phyloP scores from a whole-genome alignment of 2,329 filamentous ascomycete genomes.

The Hirsutella thompsonii region DNA sequence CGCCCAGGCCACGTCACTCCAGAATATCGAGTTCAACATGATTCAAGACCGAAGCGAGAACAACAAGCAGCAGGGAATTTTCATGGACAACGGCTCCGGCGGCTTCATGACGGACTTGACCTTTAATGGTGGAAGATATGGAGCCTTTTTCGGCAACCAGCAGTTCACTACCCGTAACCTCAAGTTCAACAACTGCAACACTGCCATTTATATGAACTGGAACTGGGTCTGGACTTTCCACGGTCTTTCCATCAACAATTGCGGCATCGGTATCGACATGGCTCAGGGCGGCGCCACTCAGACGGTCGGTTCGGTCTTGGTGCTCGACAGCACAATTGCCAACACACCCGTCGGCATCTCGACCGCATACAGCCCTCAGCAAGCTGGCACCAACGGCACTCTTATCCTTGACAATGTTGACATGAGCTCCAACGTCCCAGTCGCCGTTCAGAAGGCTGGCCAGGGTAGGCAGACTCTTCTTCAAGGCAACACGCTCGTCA shows the following conservation, averaged over 20 bases:
- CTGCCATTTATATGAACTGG: slow-evolving; percentile 83
- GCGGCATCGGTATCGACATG: slow-evolving; percentile 69
- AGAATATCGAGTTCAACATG: slow-evolving; percentile 77
- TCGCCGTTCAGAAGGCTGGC: slow-evolving; percentile 56
- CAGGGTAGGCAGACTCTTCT: slow-evolving; percentile 49
- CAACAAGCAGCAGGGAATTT: slow-evolving; percentile 65
- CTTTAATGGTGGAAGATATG: slow-evolving; percentile 71
- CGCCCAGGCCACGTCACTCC: slow-evolving; percentile 67
- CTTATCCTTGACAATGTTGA: slow-evolving; percentile 75
- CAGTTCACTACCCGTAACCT: slow-evolving; percentile 79
- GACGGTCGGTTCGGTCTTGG: slow-evolving; percentile 72
- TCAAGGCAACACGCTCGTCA: slow-evolving; percentile 53
- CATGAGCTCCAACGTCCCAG: slow-evolving; percentile 52
- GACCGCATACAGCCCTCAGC: background rate
- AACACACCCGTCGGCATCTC: slow-evolving; percentile 57
- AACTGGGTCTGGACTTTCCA: slow-evolving; percentile 83
- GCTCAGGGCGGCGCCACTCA: slow-evolving; percentile 43
- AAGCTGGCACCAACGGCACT: slow-evolving; percentile 2
- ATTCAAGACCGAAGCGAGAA: slow-evolving; percentile 45
- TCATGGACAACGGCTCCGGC: slow-evolving; percentile 76
- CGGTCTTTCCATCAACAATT: slow-evolving; percentile 60
- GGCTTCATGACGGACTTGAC: slow-evolving; percentile 73
- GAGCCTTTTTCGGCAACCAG: slow-evolving; percentile 72
- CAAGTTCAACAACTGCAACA: slow-evolving; percentile 70
- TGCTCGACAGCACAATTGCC: slow-evolving; percentile 68